Conservation (phyloP, 768 basidiomycete species). For the Phlebiopsis flavidoalba region DNA sequence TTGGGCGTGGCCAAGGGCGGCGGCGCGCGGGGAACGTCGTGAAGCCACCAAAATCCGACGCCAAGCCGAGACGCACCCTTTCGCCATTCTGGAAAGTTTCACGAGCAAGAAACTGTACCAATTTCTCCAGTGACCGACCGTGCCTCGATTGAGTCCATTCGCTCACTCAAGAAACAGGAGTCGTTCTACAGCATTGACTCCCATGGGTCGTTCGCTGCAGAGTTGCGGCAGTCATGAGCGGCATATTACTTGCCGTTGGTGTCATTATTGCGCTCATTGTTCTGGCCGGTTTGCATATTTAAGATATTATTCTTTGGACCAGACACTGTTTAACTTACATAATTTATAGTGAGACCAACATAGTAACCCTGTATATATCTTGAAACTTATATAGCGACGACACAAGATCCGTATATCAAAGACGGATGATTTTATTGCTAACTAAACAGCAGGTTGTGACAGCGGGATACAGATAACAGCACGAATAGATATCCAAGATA, state of each 20-base stretch:
- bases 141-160: constrained; percentile 8
- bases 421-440: constrained; percentile 1
- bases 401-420: not conserved
- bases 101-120: constrained; percentile 3
- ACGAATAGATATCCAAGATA: constrained; percentile 15
- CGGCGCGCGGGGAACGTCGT: constrained; percentile 34
- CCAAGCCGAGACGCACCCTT: constrained; percentile 16
- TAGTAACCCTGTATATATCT: not conserved
- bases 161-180: not conserved
- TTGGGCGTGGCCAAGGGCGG: constrained; percentile 31
- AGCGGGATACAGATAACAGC: constrained; percentile 26
- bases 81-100: constrained; percentile 27
- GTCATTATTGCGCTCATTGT: constrained; percentile 49
- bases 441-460: constrained; percentile 8
- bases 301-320: not conserved
- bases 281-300: constrained; percentile 13
- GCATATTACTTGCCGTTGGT: constrained; percentile 39
- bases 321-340: not conserved
- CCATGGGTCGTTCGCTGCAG: constrained; percentile 43
- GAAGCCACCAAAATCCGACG: constrained; percentile 26
- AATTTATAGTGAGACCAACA: not conserved
- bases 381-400: not conserved
- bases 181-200: constrained; percentile 22
- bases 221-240: constrained; percentile 58
- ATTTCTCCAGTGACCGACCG: constrained; percentile 4